These are phyloP conservation scores for Backusella macrospora DNA, from an alignment of 192 early-diverging fungal genomes.

Conservation along the genomic window DNA sequence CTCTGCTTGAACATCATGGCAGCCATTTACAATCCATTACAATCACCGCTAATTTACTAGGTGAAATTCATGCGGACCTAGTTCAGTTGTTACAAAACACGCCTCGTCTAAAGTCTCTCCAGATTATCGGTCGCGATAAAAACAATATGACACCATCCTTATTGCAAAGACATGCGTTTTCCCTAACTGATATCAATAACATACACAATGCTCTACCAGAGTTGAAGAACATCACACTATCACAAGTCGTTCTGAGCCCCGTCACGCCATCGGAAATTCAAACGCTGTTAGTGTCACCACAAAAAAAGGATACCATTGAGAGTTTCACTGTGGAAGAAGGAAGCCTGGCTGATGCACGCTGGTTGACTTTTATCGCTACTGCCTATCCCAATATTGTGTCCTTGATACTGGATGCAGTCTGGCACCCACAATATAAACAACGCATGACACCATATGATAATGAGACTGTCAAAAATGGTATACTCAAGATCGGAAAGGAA, in stretches of 20 bases:
- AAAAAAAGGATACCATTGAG: not conserved
- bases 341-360: not conserved
- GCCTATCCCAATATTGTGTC: not conserved
- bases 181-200: not conserved
- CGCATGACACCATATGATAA: not conserved
- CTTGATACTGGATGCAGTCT: not conserved
- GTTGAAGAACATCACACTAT: not conserved
- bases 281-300: not conserved
- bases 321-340: not conserved
- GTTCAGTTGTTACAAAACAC: not conserved
- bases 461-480: not conserved
- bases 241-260: not conserved
- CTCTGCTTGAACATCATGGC: not conserved
- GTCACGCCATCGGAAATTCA: not conserved
- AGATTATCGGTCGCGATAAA: not conserved
- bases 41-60: not conserved
- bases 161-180: not conserved
- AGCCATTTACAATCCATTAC: not conserved
- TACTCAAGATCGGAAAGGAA: not conserved
- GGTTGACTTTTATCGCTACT: not conserved
- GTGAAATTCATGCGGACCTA: not conserved
- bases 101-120: not conserved
- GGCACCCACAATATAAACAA: not conserved
- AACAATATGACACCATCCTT: not conserved
- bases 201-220: not conserved